phyloP scores from a whole-genome alignment of 331 rosid genomes.

The Stylosanthes scabra region DNA sequence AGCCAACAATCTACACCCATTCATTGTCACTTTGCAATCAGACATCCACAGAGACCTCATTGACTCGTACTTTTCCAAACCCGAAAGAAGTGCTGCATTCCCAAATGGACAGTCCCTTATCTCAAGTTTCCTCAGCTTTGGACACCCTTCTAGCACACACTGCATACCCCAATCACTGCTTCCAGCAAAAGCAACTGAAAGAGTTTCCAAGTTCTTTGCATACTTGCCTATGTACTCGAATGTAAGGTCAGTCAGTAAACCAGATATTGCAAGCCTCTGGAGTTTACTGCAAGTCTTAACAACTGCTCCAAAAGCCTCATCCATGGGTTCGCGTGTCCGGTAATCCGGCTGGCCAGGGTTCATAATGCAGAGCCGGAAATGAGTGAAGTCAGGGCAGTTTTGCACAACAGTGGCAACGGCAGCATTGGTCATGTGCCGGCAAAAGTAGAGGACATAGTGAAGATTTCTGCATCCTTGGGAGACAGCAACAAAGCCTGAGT shows the following conservation, averaged over 20 bases:
- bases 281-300: constrained; percentile 81
- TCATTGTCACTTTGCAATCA: constrained; percentile 73
- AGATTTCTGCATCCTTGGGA: constrained; percentile 78
- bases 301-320: constrained; percentile 86
- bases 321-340: constrained; percentile 69
- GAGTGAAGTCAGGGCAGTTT: constrained; percentile 86
- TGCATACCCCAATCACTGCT: constrained; percentile 83
- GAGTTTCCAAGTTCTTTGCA: constrained; percentile 82
- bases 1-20: constrained; percentile 67
- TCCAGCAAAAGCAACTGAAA: constrained; percentile 91
- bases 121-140: constrained; percentile 82
- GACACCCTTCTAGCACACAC: constrained; percentile 79
- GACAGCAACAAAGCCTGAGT: constrained; percentile 78
- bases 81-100: constrained; percentile 69
- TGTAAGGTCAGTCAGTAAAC: constrained; percentile 74
- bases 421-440: constrained; percentile 86
- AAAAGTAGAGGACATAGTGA: constrained; percentile 81
- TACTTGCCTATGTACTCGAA: constrained; percentile 79
- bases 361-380: constrained; percentile 90
- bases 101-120: constrained; percentile 90
- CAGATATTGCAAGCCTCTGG: constrained; percentile 81
- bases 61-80: constrained; percentile 74
- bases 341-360: constrained; percentile 70
- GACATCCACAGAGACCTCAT: constrained; percentile 97
- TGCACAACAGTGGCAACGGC: constrained; percentile 81